Evolutionary conservation across 1,284 basidiomycete species (phyloP), one percentile per base, ranked within the genome.

Genomic region (Phylloporus sp.): DNA sequence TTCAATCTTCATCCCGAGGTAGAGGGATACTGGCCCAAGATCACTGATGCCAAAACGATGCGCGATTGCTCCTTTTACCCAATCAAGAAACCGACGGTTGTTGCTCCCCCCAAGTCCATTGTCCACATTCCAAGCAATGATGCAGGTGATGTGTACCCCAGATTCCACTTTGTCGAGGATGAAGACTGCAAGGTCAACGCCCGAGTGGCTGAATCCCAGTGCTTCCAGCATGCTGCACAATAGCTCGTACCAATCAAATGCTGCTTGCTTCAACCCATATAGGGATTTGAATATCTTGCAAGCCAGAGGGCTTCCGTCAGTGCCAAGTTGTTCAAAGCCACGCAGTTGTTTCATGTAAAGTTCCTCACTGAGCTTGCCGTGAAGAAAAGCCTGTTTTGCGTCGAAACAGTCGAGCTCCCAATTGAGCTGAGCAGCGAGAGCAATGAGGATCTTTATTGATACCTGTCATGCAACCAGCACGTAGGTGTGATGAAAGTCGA

Each of bases 401-500:
- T 51, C 49, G 24, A 71, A 69, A 2, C 55, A 61, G 22, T 72
- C 31, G 0, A 75, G 32, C 2, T 68, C 65, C 68, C 71, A 74
- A 40, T 72, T 59, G 0, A 59, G 13, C 4, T 42, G 26, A 0
- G 69, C 68, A 0, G 68, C 68, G 0, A 76, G 49, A 0, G 74
- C 56, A 1, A 77, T 54, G 11, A 80, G 47, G 2, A 75, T 15
- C 0, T 75, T 64, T 3, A 80, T 64, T 0, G 73, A 72, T 0
- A 66, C 24, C 1, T 70, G 63, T 0, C 66, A 46, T 0, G 66
- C 64, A 0, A 77, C 71, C 0, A 74, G 76, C 0, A 74, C 69
- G 52, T 70, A 78, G 0, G 76, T 67, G 4, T 59, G 42, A 24
- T 64, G 52, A 18, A 61, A 84, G 64, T 85, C 78, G 2, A 80